Evolutionary conservation across 1,284 basidiomycete genomes (phyloP), one percentile per base, ranked within the genome.

Genomic region (Fomitopsis betulina): DNA sequence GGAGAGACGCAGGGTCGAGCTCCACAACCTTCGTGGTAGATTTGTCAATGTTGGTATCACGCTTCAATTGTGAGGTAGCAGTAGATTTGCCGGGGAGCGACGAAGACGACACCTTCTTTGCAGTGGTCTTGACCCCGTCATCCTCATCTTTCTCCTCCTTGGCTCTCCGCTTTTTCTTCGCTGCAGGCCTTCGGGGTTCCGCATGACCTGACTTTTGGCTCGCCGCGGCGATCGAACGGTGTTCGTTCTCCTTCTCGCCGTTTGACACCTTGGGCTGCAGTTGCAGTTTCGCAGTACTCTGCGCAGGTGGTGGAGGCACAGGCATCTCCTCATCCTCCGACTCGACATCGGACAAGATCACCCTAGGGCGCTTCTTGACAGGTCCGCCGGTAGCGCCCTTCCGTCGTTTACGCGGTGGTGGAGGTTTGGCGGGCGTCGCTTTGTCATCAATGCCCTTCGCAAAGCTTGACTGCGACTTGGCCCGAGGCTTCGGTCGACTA

Each of bases 271-370:
- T 50, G 33, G 38, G 39, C 59, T 39, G 25, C 4, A 25, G 21
- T 2, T 38, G 58, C 23, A 32, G 25, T 8, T 55, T 49, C 1
- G 23, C 23, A 2, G 47, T 23, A 1, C 17, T 38, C 13, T 39
- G 37, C 3, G 37, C 38, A 13, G 49, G 45, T 1, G 32, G 19
- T 5, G n/a, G n/a, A n/a, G 40, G 37, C 0, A 39, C 38, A 17
- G 42, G 43, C 2, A 33, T n/a, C 7, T 58, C 57, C 21, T 54
- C 58, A 12, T 58, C 59, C 21, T 60, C 61, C 12, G 55, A 54
- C 39, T 65, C 64, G 25, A 58, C 55, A 45, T 65, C 64, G 32
- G 64, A 65, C 49, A 62, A 50, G 8, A 63, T 54, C 7, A 62
- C 58, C 21, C 58, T 53, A 5, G 55, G 56, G 37, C 64, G 59